These are phyloP conservation scores for Phialemonium atrogriseum DNA, from an alignment of 2,329 filamentous ascomycete species.

Conservation along the genomic window DNA sequence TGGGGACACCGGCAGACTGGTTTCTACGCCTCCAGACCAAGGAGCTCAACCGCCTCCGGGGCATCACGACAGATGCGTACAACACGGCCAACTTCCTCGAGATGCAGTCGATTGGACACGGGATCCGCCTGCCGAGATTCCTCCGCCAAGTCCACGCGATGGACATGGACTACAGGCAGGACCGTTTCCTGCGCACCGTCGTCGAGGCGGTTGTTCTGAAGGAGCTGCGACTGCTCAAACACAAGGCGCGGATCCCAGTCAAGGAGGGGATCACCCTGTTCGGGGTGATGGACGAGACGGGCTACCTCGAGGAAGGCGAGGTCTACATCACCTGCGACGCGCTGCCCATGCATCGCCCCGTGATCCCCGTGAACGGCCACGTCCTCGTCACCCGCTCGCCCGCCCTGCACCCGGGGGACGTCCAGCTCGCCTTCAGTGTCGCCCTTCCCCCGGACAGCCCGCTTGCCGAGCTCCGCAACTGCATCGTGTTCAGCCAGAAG, in stretches of 20 bases:
- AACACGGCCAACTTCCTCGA: conserved; percentile 62
- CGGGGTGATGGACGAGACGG: conserved; percentile 78
- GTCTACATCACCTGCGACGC: conserved; percentile 49
- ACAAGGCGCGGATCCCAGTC: conserved; percentile 68
- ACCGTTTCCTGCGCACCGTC: conserved; percentile 60
- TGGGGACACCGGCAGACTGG: conserved; percentile 47
- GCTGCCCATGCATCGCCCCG: conserved; percentile 10
- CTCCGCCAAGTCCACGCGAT: conserved; percentile 51
- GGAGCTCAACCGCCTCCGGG: conserved; percentile 52
- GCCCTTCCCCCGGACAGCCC: conserved; percentile 50
- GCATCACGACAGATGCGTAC: conserved; percentile 45
- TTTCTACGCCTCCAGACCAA: conserved; percentile 57
- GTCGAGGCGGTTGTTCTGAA: conserved; percentile 64
- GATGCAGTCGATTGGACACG: conserved; percentile 49
- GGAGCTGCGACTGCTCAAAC: conserved; percentile 66
- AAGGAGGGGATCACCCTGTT: conserved; percentile 66
- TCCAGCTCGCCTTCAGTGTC: conserved; percentile 57
- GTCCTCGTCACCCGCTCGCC: conserved; percentile 71
- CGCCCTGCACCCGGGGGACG: conserved; percentile 72
- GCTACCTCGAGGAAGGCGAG: conserved; percentile 55
- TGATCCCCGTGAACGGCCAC: conserved; percentile 20
- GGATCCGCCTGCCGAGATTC: conserved; percentile 52
- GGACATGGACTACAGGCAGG: conserved; percentile 56
- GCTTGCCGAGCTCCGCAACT: conserved; percentile 57
- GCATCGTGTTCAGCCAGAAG: conserved; percentile 67